phyloP scores from a whole-genome alignment of 441 rosid species.

The Populus trichocarpa region DNA sequence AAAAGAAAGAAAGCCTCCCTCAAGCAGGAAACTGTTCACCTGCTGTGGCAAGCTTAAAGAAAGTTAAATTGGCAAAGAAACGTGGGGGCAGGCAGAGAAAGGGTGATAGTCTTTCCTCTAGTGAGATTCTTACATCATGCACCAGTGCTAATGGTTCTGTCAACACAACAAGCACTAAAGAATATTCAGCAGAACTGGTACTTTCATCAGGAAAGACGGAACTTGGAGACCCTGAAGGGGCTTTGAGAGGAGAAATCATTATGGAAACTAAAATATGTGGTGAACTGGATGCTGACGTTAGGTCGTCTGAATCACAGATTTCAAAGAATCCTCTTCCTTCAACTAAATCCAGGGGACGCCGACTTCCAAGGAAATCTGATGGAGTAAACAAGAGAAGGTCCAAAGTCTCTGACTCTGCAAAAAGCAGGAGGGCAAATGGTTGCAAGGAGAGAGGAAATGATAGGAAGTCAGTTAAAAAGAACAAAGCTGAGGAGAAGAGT shows the following conservation, averaged over 20 bases:
- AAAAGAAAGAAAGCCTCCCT: conserved; percentile 45
- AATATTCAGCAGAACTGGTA: conserved; percentile 25
- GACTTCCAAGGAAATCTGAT: conserved; percentile 41
- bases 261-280: conserved; percentile 21
- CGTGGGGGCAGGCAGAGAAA: conserved; percentile 27
- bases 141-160: conserved; percentile 29
- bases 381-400: conserved; percentile 46
- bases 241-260: conserved; percentile 16
- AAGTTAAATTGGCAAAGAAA: conserved; percentile 46
- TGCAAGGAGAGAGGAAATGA: conserved; percentile 33
- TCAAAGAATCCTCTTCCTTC: conserved; percentile 29
- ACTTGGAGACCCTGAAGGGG: conserved; percentile 22
- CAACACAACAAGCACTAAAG: conserved; percentile 28
- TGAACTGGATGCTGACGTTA: conserved; percentile 17
- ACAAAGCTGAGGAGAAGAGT: conserved; percentile 34
- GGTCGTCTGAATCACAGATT: conserved; percentile 26
- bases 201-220: conserved; percentile 26
- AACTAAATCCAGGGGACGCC: conserved; percentile 30
- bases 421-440: conserved; percentile 39
- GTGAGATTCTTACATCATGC: conserved; percentile 28
- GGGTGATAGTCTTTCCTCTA: conserved; percentile 20
- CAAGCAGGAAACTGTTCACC: conserved; percentile 28
- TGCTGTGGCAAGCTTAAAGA: conserved; percentile 27
- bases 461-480: conserved; percentile 33
- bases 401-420: conserved; percentile 37